Evolutionary conservation across 495 filamentous ascomycete genomes (phyloP).

Genomic region (Trichoderma asperelloides): DNA sequence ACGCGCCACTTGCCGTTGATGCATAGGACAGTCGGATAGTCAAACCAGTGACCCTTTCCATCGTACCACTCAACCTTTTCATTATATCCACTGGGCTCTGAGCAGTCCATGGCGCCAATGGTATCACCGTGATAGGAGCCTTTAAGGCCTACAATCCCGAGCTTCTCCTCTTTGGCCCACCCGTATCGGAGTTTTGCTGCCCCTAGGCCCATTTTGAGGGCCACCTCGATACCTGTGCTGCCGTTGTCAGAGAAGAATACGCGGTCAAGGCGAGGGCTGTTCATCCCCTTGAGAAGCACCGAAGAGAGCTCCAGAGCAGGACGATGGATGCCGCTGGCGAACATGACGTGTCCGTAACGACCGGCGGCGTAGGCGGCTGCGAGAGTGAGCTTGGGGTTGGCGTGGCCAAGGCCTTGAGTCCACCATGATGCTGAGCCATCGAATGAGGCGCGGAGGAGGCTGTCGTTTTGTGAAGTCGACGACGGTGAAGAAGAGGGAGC

Average conservation of each 20-base stretch:
- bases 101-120: conserved; percentile 71
- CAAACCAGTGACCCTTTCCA: conserved; percentile 66
- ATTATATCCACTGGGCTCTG: conserved; percentile 63
- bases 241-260: conserved; percentile 77
- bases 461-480: background rate
- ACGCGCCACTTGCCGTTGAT: conserved; percentile 53
- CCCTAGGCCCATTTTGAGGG: conserved; percentile 68
- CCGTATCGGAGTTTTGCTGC: conserved; percentile 54
- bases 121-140: conserved; percentile 77
- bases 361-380: conserved; percentile 70
- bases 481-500: conserved; percentile 9
- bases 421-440: conserved; percentile 80
- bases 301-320: conserved; percentile 59
- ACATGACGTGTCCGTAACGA: conserved; percentile 82
- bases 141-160: conserved; percentile 61
- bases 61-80: conserved; percentile 73
- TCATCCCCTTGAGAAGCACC: conserved; percentile 42
- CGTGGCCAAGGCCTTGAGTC: conserved; percentile 76
- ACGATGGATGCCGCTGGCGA: conserved; percentile 62
- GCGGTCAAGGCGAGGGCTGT: conserved; percentile 51
- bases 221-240: conserved; percentile 70
- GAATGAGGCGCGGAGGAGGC: conserved; percentile 51
- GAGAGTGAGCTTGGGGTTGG: conserved; percentile 55
- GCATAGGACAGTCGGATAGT: conserved; percentile 61
- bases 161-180: conserved; percentile 42